A percentile compares a stretch with the other conserved stretches of the same genome.
These are phyloP conservation scores for Symbiotaphrina buchneri DNA, from an alignment of 495 filamentous ascomycete species.

Conservation along the genomic window DNA sequence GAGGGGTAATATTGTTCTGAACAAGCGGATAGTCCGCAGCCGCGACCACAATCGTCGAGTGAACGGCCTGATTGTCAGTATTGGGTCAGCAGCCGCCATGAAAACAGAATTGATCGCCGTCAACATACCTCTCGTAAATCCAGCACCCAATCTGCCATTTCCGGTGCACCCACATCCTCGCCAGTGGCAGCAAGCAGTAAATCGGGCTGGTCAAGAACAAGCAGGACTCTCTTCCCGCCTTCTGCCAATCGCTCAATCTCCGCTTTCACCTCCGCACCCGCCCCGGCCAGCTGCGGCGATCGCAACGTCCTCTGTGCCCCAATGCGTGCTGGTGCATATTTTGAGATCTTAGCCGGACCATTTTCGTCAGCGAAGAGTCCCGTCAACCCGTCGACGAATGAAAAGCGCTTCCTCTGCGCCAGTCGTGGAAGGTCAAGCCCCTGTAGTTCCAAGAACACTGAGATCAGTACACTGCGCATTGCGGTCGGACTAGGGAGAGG, in stretches of 20 bases:
- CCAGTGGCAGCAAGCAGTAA: conserved; percentile 23
- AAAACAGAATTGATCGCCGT: too few species aligned
- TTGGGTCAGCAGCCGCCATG: too few species aligned
- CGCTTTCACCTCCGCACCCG: neutral
- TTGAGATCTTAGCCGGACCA: conserved; percentile 8
- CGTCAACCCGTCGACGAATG: conserved; percentile 52
- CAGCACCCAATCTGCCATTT: conserved; percentile 22
- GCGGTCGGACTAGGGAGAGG: conserved; percentile 37
- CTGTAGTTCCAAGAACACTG: conserved; percentile 9
- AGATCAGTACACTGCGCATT: conserved; percentile 37
- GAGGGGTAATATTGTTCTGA: conserved; percentile 30
- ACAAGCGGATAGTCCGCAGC: conserved; percentile 25
- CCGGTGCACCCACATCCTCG: conserved; percentile 21
- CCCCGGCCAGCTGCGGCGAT: neutral
- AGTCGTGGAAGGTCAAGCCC: conserved; percentile 49
- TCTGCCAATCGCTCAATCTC: neutral
- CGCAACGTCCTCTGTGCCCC: neutral
- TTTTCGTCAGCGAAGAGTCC: conserved; percentile 31
- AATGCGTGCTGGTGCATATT: conserved; percentile 4
- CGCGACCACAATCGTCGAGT: neutral
- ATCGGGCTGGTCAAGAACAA: conserved; percentile 28
- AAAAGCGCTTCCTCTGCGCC: conserved; percentile 29
- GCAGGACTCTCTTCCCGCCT: conserved; percentile 6
- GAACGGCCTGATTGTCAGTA: too few species aligned
- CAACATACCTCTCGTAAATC: conserved; percentile 21